Percentiles rank a stretch among this genome's conserved stretches.
Evolutionary conservation across 164 flowering plant species (phyloP).

Genomic region (Kalanchoe fedtschenkoi): DNA sequence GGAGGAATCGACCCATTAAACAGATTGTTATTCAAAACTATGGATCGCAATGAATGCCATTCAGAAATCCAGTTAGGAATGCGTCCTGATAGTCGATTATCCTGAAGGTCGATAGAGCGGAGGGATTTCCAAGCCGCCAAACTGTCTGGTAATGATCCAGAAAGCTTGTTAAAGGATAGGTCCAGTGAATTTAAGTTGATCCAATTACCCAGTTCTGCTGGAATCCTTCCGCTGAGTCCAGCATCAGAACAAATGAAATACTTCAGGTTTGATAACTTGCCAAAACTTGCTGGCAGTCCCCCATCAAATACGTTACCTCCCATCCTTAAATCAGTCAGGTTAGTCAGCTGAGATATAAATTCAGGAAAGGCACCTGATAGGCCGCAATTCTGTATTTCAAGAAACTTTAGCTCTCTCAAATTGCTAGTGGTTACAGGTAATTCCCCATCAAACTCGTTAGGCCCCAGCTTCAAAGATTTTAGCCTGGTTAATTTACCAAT

Average conservation of each 20-base stretch:
- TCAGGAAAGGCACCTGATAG: conserved; percentile 39
- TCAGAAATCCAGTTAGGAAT: conserved; percentile 47
- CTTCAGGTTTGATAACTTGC: conserved; percentile 30
- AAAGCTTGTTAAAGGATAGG: conserved; percentile 41
- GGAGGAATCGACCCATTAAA: conserved; percentile 41
- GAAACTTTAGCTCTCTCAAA: conserved; percentile 25
- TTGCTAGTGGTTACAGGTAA: conserved; percentile 36
- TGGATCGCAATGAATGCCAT: conserved; percentile 28
- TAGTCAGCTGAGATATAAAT: conserved; percentile 30
- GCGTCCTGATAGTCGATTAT: conserved; percentile 40
- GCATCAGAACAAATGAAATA: conserved; percentile 32
- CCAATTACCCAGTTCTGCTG: conserved; percentile 43
- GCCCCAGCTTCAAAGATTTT: conserved; percentile 14
- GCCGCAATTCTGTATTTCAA: conserved; percentile 25
- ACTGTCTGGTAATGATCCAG: conserved; percentile 43
- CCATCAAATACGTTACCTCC: conserved; percentile 46
- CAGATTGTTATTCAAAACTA: conserved; percentile 30
- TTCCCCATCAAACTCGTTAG: conserved; percentile 26
- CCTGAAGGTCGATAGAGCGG: conserved; percentile 26
- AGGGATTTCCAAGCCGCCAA: conserved; percentile 30
- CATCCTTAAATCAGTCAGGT: conserved; percentile 33
- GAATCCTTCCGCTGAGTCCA: conserved; percentile 44
- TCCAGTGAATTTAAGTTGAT: conserved; percentile 36
- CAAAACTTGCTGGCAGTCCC: conserved; percentile 38
- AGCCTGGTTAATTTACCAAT: conserved; percentile 26